Conservation (phyloP, 2,329 filamentous ascomycete species). For the Fonsecaea pedrosoi region DNA sequence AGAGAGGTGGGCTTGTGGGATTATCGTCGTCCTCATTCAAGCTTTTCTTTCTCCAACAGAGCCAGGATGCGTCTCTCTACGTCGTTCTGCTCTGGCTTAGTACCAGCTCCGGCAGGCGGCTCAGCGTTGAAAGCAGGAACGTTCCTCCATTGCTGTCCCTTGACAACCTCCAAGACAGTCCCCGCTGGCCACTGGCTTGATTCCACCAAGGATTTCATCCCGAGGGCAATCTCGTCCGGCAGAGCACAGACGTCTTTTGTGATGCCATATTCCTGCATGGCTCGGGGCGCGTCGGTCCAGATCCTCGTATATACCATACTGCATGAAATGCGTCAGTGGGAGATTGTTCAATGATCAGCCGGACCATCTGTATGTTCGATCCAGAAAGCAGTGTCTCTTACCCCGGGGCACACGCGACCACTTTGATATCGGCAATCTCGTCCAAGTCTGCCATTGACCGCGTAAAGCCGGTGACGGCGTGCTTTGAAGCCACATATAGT, state of each 20-base stretch:
- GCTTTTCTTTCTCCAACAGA: conserved; percentile 5
- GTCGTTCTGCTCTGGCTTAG: conserved; percentile 7
- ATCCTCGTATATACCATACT: conserved; percentile 39
- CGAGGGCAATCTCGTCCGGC: neutral
- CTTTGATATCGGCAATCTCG: conserved; percentile 45
- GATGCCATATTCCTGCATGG: conserved; percentile 1
- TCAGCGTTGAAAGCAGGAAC: conserved; percentile 4
- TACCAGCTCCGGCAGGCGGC: neutral
- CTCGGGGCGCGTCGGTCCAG: neutral
- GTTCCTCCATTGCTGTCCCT: conserved; percentile 3
- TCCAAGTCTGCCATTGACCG: conserved; percentile 46
- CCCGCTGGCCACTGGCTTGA: neutral
- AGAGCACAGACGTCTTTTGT: conserved; percentile 5
- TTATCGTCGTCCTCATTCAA: conserved; percentile 2
- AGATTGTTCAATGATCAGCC: neutral
- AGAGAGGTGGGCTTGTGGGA: neutral
- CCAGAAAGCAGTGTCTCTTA: conserved; percentile 23
- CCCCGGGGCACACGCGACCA: conserved; percentile 46
- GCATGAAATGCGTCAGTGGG: conserved; percentile 14
- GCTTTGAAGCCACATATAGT: conserved; percentile 47
- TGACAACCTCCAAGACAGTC: conserved; percentile 8
- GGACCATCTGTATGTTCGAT: neutral
- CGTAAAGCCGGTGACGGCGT: conserved; percentile 50
- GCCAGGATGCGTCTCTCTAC: conserved; percentile 1
- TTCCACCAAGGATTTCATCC: conserved; percentile 7